Base-by-base conservation (phyloP, 75 land plant species). In the Larix kaempferi region DNA sequence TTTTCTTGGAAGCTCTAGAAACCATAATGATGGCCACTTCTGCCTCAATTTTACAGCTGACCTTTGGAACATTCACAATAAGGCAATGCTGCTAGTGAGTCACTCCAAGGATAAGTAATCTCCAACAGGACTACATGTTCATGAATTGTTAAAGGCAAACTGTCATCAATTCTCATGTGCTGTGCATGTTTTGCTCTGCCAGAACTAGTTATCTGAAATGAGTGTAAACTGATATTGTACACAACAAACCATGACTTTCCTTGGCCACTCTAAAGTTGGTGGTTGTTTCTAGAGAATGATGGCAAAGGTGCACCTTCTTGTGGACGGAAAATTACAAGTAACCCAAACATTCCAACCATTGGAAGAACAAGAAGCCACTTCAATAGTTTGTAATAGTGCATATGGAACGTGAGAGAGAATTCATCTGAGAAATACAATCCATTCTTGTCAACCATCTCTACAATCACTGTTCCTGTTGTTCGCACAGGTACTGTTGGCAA, bases 401-500 rank as follows among this genome's bases (percentile, higher is more conserved):
- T 95, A 66, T 97, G 98, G 77, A 97, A 97, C 21, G 95, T 94
- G 3, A 97, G 94, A 29, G 99, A 86, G 79, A 91, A 97, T 35
- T 97, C 99, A 76, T 97, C 99, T 26, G 89, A 89, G 78, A 91
- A 97, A 78, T 94, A 82, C 11, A 97, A 78, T 27, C 93, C 89
- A 73, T 94, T 88, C 85, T 78, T 89, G 84, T 97, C 99, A 37
- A 88, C 89, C 99, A 97, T 97, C 88, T 97, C 99, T 21, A 97
- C 90, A 58, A 92, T 35, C 23, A 97, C 94, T 27, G 92, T 97
- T 35, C 98, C 99, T 57, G 90, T 84, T 0, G 98, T 93, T 73
- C 99, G 90, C 14, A 95, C 95, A n/a, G 89, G 79, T 11, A 95
- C 99, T 56, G 92, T 91, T 25, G 98, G 95, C 77, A 97, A 71